Percentiles rank a stretch among this genome's conserved stretches.
These are phyloP conservation scores for Solanum raphanifolium DNA, from an alignment of 257 asterid species.

Conservation along the genomic window DNA sequence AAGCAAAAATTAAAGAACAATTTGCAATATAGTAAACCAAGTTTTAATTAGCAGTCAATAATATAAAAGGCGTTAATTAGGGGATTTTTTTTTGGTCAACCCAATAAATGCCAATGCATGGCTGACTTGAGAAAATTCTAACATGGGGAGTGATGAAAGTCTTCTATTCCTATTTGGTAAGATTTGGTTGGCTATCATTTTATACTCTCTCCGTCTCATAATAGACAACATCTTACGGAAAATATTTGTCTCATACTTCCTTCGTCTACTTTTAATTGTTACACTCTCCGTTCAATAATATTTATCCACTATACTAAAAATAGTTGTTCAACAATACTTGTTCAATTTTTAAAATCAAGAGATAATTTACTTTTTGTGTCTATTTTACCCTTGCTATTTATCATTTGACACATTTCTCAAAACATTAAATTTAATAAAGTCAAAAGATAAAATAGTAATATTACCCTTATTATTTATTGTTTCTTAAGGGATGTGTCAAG, in stretches of 20 bases:
- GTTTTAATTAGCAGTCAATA: neutral
- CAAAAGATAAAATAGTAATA: too few species aligned
- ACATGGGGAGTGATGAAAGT: neutral
- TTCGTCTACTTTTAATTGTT: too few species aligned
- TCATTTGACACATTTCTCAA: too few species aligned
- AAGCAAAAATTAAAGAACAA: neutral
- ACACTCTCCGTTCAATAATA: too few species aligned
- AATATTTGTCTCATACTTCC: neutral
- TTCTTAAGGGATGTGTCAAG: too few species aligned
- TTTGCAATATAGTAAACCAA: neutral
- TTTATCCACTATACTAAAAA: too few species aligned
- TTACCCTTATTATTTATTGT: too few species aligned
- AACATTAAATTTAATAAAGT: too few species aligned
- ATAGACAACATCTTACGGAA: neutral
- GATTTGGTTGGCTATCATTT: neutral
- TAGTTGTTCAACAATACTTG: too few species aligned
- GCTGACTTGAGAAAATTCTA: neutral
- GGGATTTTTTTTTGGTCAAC: neutral
- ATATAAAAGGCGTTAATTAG: neutral
- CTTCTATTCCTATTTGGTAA: neutral
- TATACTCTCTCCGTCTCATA: neutral
- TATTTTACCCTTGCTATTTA: too few species aligned
- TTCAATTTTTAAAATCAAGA: too few species aligned
- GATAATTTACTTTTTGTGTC: too few species aligned
- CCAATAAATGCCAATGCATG: neutral